Conservation (phyloP, 768 basidiomycete species). For the Boletus rubroflammeus region DNA sequence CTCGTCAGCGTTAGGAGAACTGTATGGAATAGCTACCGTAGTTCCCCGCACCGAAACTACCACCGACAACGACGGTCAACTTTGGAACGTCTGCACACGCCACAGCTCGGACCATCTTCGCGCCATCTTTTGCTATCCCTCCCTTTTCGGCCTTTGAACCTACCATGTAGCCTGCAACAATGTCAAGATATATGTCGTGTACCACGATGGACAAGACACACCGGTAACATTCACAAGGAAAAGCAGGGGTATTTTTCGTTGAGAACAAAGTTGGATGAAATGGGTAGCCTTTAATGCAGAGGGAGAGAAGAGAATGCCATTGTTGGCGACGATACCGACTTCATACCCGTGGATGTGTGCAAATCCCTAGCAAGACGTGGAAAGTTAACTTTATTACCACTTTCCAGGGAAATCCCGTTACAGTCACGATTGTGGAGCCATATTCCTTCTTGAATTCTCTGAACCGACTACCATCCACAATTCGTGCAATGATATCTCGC, state of each 20-base stretch:
- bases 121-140: slow-evolving; percentile 91
- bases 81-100: slow-evolving; percentile 94
- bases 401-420: slow-evolving; percentile 31
- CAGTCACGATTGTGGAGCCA: slow-evolving; percentile 85
- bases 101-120: slow-evolving; percentile 96
- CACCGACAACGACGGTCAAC: slow-evolving; percentile 88
- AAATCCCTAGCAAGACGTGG: slow-evolving; percentile 55
- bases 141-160: slow-evolving; percentile 93
- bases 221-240: slow-evolving; percentile 97
- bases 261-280: slow-evolving; percentile 92
- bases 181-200: slow-evolving; percentile 1
- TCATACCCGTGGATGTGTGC: slow-evolving; percentile 85
- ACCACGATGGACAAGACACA: slow-evolving; percentile 15
- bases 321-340: slow-evolving; percentile 92
- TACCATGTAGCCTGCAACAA: slow-evolving; percentile 79
- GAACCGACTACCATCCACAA: slow-evolving; percentile 89
- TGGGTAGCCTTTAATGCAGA: slow-evolving; percentile 93
- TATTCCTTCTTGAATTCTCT: slow-evolving; percentile 97
- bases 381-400: slow-evolving; percentile 3
- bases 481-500: slow-evolving; percentile 87
- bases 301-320: slow-evolving; percentile 91
- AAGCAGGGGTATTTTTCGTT: slow-evolving; percentile 82
- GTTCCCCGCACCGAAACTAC: slow-evolving; percentile 93
- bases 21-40: slow-evolving; percentile 55
- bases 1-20: slow-evolving; percentile 1